These are phyloP conservation scores for Suillus variegatus DNA, from an alignment of 768 basidiomycete genomes.

Conservation along the genomic window DNA sequence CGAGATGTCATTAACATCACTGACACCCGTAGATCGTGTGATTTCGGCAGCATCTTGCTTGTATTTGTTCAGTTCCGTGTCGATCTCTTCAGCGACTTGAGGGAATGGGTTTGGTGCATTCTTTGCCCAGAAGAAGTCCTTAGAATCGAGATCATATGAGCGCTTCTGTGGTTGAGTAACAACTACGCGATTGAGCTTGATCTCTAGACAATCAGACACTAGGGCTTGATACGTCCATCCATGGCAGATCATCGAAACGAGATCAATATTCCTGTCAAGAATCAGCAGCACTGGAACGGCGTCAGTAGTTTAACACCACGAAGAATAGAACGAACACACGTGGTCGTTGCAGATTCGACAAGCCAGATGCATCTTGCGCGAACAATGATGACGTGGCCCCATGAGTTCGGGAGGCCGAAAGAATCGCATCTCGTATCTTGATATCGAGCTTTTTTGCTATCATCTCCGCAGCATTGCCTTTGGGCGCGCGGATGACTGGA, in stretches of 20 bases:
- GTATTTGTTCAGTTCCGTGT: slow-evolving; percentile 85
- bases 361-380: slow-evolving; percentile 75
- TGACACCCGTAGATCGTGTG: slow-evolving; percentile 93
- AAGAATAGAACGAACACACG: slow-evolving; percentile 44
- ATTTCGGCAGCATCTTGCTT: slow-evolving; percentile 98
- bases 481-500: slow-evolving; percentile 91
- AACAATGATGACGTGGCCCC: slow-evolving; percentile 62
- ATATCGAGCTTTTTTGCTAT: slow-evolving; percentile 95
- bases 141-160: slow-evolving; percentile 94
- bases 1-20: slow-evolving; percentile 91
- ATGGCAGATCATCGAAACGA: slow-evolving; percentile 91
- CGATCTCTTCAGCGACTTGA: slow-evolving; percentile 97
- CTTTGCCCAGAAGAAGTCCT: slow-evolving; percentile 99
- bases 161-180: slow-evolving; percentile 74
- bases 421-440: slow-evolving; percentile 83
- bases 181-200: slow-evolving; percentile 93
- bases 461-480: slow-evolving; percentile 99
- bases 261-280: slow-evolving; percentile 91
- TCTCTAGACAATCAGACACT: slow-evolving; percentile 95
- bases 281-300: slow-evolving; percentile 78
- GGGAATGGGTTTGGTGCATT: slow-evolving; percentile 97
- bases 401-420: slow-evolving; percentile 67
- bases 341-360: slow-evolving; percentile 87
- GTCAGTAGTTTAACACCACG: slow-evolving; percentile 10
- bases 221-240: slow-evolving; percentile 99